phyloP scores from a whole-genome alignment of 1,139 yeast species.

The Hansenula sp. region DNA sequence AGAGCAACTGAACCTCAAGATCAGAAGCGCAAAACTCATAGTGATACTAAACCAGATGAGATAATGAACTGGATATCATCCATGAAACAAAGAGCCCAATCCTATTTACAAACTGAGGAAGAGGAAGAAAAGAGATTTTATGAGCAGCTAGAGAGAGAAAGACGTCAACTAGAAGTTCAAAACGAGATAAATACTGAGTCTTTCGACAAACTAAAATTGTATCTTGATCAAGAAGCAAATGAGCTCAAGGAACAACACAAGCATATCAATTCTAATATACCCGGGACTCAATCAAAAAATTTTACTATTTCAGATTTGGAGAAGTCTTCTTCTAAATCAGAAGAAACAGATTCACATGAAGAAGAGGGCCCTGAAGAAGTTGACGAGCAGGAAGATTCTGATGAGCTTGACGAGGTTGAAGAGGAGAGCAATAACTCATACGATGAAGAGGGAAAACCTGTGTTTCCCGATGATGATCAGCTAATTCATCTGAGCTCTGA shows the following conservation, averaged over 20 bases:
- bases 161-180: constrained; percentile 26
- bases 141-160: constrained; percentile 29
- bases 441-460: constrained; percentile 5
- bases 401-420: neutral
- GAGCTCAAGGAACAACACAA: neutral
- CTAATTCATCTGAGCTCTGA: constrained; percentile 5
- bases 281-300: too few relatives aligned
- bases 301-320: constrained; percentile 6
- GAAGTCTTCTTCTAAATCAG: neutral
- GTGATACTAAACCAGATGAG: constrained; percentile 26
- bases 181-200: constrained; percentile 35
- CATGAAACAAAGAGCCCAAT: constrained; percentile 38
- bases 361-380: constrained; percentile 5
- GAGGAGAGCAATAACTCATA: neutral
- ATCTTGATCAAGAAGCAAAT: constrained; percentile 17
- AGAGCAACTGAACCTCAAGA: too few relatives aligned
- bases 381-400: neutral
- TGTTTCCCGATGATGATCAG: constrained; percentile 4
- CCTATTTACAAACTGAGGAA: constrained; percentile 35
- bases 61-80: constrained; percentile 50
- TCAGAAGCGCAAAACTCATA: neutral
- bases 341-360: constrained; percentile 3
- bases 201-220: constrained; percentile 34
- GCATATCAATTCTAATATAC: too few relatives aligned
- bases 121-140: constrained; percentile 34